Base-by-base conservation (phyloP, 106 monocot species). In the Gastrodia elata region DNA sequence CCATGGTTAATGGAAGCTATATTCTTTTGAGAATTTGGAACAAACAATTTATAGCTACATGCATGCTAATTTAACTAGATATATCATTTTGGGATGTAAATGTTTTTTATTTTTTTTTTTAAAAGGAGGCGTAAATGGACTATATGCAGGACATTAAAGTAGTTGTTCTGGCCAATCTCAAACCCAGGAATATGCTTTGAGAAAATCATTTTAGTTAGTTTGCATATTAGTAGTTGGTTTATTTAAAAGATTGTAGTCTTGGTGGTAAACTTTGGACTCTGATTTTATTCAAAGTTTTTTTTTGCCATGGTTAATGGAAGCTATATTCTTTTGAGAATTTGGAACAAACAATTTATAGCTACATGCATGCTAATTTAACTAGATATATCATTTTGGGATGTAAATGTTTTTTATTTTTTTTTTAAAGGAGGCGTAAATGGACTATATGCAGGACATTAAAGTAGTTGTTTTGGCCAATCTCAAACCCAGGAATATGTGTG, bases 401-500 rank as follows among this genome's bases (percentile, higher is more conserved):
- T 30, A 61, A 52, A 52, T 52, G 52, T 22, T n/a, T 22, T 22
- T 42, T 42, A 42, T 42, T 22, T n/a, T n/a, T 44, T 44, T 44
- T 44, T 11, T 44, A 11, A 44, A 44, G 43, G 43, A 44, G 43
- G 15, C 43, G 15, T 42, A 57, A n/a, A 57, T 57, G 22, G 65
- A 68, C 27, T 22, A 64, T 44, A 52, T 87, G 74, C 85, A 93
- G 94, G 90, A 88, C 38, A 75, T 22, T 70, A 85, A 74, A 44
- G 92, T 96, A 4, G 79, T 96, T 24, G 96, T 96, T 32, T 78
- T 96, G 24, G 96, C 96, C 55, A 96, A 96, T 79, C 87, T 96
- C 20, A 96, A 96, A 65, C 85, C 96, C 32, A 82, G 96, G 73
- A 96, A 96, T 83, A 96, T 96, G 96, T 84, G 92, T 44, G 96